Evolutionary conservation across 2,329 filamentous ascomycete genomes (phyloP).

Genomic region (Hypoxylon sp.): DNA sequence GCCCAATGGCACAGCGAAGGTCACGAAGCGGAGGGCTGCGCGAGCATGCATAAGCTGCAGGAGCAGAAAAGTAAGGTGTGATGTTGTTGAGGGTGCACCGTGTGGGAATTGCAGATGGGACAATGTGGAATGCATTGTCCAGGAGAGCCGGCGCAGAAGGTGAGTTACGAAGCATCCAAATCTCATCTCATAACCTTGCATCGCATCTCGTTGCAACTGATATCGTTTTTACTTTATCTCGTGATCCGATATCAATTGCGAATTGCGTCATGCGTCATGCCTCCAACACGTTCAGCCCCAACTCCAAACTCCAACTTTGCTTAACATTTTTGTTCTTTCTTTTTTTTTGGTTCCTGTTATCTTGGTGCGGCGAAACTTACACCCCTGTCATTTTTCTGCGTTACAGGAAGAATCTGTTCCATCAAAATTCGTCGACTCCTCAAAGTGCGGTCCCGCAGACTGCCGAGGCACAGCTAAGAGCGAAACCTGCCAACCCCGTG

Average conservation of each 20-base stretch:
- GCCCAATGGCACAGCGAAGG: slow-evolving; percentile 57
- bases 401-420: slow-evolving; percentile 50
- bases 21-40: slow-evolving; percentile 84
- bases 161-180: slow-evolving; percentile 61
- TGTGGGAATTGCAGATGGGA: slow-evolving; percentile 90
- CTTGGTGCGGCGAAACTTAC: slow-evolving; percentile 42
- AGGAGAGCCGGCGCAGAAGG: slow-evolving; percentile 88
- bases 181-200: slow-evolving; percentile 12
- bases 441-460: slow-evolving; percentile 45
- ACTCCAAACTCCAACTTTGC: slow-evolving; percentile 32
- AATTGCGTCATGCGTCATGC: slow-evolving; percentile 39
- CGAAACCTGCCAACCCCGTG: slow-evolving; percentile 54
- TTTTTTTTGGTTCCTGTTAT: slow-evolving; percentile 14
- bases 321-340: slow-evolving; percentile 15
- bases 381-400: slow-evolving; percentile 41
- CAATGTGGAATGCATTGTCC: slow-evolving; percentile 80
- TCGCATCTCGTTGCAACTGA: slow-evolving; percentile 1
- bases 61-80: slow-evolving; percentile 90
- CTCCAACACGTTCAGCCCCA: slow-evolving; percentile 30
- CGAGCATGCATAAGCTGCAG: slow-evolving; percentile 87
- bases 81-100: slow-evolving; percentile 88
- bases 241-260: slow-evolving; percentile 36
- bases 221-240: slow-evolving; percentile 17
- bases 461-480: slow-evolving; percentile 59
- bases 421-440: slow-evolving; percentile 44